A percentile compares a stretch with the other conserved stretches of the same genome.
Evolutionary conservation across 2,329 filamentous ascomycete species (phyloP).

Genomic region (Venturia aucupariae): DNA sequence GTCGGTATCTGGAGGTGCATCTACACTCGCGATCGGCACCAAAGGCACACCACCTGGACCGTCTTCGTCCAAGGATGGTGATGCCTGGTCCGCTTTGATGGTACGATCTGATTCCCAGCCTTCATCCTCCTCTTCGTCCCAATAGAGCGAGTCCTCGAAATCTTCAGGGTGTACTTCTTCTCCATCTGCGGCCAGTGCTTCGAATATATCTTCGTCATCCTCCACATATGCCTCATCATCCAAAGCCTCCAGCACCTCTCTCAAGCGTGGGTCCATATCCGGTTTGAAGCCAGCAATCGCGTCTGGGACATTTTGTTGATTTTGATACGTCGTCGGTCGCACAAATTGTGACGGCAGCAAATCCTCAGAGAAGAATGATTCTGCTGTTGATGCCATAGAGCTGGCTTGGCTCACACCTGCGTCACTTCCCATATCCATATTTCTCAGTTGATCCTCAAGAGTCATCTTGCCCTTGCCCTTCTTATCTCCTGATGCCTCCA

Average conservation of each 20-base stretch:
- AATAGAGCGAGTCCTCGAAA: conserved; percentile 55
- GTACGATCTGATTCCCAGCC: conserved; percentile 96
- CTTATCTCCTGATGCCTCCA: conserved; percentile 58
- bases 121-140: conserved; percentile 51
- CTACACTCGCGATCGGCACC: conserved; percentile 23
- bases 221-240: conserved; percentile 95
- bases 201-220: conserved; percentile 74
- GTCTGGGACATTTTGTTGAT: conserved; percentile 88
- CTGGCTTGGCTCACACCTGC: conserved; percentile 33
- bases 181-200: conserved; percentile 57
- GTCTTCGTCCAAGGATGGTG: conserved; percentile 38
- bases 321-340: conserved; percentile 55
- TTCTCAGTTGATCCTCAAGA: conserved; percentile 71
- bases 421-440: conserved; percentile 41
- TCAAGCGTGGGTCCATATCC: conserved; percentile 88
- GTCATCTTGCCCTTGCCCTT: conserved; percentile 51
- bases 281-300: conserved; percentile 89
- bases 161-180: conserved; percentile 69
- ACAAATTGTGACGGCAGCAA: conserved; percentile 74
- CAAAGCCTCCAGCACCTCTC: conserved; percentile 85
- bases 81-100: conserved; percentile 53
- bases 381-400: conserved; percentile 27
- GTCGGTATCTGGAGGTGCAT: conserved; percentile 24
- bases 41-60: conserved; percentile 19
- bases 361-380: conserved; percentile 57